Base-by-base conservation (phyloP, 2,329 filamentous ascomycete species). In the Clonostachys rhizophaga region DNA sequence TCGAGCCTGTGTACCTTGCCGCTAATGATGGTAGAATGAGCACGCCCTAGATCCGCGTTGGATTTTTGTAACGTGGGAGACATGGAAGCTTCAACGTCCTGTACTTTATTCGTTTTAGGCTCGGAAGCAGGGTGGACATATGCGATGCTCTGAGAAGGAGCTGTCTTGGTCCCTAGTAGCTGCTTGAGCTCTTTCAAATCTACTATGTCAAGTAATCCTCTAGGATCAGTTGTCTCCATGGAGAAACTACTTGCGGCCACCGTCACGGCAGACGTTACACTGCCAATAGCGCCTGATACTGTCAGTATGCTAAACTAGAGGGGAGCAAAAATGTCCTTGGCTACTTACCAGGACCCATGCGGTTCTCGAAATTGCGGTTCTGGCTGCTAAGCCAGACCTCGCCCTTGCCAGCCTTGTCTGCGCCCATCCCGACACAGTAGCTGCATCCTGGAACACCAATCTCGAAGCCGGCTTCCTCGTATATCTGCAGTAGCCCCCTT, bases 201-300 rank as follows among this genome's bases (percentile, higher is more conserved):
- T 13, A 42, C 8, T 2, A 9, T 16, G 14, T 42, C 41, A 7
- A 42, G 12, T 16, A 42, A 20, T 20, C 24, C 16, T 24, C 13
- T 16, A 14, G 71, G 70, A 46, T 71, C 64, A 1, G 61, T 66
- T 6, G 73, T 54, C 36, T 56, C 61, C 71, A 75, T 74, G 5
- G 57, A 53, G 47, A 75, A 76, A 1, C 64, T 69, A 1, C 68
- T 72, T 5, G 71, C 71, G 3, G 72, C 71, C 2, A 75, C 72
- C 1, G 69, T 69, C 6, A 67, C 70, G 4, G 72, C 71, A 1
- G 70, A 72, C 2, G 64, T 61, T 20, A 76, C 54, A 49, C 70
- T 66, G 2, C 71, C 72, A 49, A 76, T 40, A 16, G 42, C 44
- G 41, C 55, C 55, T 44, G 49, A 51, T 30, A 30, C 9, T 9